Percentiles rank a stretch among this genome's conserved stretches.
phyloP scores from a whole-genome alignment of 2,329 filamentous ascomycete species.

The Apiospora hydei region DNA sequence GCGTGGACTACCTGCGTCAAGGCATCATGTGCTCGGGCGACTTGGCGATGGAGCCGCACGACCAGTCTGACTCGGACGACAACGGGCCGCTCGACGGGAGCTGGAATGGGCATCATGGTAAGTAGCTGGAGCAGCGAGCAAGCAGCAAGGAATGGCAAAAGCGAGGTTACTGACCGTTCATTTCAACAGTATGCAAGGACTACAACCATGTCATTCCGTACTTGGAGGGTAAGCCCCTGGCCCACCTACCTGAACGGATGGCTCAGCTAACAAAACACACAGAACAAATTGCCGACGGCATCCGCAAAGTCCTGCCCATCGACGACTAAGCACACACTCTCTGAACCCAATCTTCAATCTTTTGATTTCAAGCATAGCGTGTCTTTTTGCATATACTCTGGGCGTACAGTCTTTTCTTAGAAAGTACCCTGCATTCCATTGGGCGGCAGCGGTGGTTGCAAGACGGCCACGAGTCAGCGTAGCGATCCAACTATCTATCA shows the following conservation, averaged over 20 bases:
- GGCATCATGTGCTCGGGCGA: constrained; percentile 37
- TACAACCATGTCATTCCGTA: constrained; percentile 35
- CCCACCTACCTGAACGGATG: background rate
- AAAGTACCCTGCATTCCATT: background rate
- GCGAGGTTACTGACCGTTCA: constrained; percentile 18
- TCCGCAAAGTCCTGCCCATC: constrained; percentile 30
- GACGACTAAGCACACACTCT: constrained; percentile 28
- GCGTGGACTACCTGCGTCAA: constrained; percentile 39
- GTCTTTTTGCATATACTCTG: constrained; percentile 11
- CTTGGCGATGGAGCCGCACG: constrained; percentile 37
- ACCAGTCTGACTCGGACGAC: constrained; percentile 32
- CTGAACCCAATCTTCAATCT: background rate
- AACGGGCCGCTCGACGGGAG: constrained; percentile 35
- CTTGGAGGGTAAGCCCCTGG: constrained; percentile 32
- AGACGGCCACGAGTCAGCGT: background rate
- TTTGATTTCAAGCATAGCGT: constrained; percentile 3
- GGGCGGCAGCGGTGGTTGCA: background rate
- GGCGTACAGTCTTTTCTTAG: constrained; percentile 5
- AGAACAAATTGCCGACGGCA: constrained; percentile 31
- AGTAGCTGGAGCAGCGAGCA: background rate
- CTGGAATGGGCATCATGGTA: constrained; percentile 37
- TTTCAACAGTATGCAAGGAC: constrained; percentile 34
- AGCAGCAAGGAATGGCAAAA: background rate
- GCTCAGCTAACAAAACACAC: background rate
- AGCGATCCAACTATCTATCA: background rate